A percentile compares a stretch with the other conserved stretches of the same genome.
phyloP scores from a whole-genome alignment of 192 early-diverging fungal species.

The Linderina pennispora region DNA sequence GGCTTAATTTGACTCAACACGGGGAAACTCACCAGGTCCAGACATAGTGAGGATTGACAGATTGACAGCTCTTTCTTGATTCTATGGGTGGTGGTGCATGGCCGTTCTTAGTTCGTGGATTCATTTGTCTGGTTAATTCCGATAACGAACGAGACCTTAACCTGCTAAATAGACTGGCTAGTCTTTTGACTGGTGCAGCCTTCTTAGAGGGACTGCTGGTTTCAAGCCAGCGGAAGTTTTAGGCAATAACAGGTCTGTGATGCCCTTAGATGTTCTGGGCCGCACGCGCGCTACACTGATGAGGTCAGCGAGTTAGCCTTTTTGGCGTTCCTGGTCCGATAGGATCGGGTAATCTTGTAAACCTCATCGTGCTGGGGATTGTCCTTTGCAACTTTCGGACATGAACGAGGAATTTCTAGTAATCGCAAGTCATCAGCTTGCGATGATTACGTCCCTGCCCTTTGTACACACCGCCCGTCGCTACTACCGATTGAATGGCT shows the following conservation, averaged over 20 bases:
- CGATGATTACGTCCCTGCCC: conserved; percentile 77
- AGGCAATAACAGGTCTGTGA: conserved; percentile 83
- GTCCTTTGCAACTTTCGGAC: conserved; percentile 74
- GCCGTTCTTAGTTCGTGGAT: conserved; percentile 53
- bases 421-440: conserved; percentile 74
- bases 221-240: conserved; percentile 63
- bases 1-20: conserved; percentile 68
- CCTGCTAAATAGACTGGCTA: conserved; percentile 61
- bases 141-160: conserved; percentile 81
- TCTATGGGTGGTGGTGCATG: conserved; percentile 47
- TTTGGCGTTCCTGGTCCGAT: conserved; percentile 46
- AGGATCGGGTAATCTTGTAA: conserved; percentile 65
- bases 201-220: conserved; percentile 47
- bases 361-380: conserved; percentile 75
- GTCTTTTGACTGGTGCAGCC: conserved; percentile 20
- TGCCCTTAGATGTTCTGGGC: conserved; percentile 82
- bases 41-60: conserved; percentile 52
- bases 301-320: conserved; percentile 63
- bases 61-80: conserved; percentile 51
- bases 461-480: conserved; percentile 74
- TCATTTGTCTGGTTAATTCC: conserved; percentile 82
- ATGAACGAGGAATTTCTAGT: conserved; percentile 80
- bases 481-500: conserved; percentile 82
- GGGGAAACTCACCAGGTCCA: conserved; percentile 54
- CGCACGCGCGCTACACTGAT: conserved; percentile 79